phyloP scores from a whole-genome alignment of 2,329 filamentous ascomycete species.

The Aspergillus alliaceus region DNA sequence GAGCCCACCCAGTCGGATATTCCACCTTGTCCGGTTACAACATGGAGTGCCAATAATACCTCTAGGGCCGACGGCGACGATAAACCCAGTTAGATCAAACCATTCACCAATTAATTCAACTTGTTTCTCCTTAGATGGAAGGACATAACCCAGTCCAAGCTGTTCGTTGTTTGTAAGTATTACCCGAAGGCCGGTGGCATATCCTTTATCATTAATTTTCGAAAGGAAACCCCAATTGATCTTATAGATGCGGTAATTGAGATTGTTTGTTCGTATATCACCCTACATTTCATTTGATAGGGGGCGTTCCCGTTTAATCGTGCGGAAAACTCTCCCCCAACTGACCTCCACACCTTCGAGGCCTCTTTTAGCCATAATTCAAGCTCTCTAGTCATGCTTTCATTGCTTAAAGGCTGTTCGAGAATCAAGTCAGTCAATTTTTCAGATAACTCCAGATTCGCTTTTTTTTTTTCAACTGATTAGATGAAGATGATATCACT shows the following conservation, averaged over 20 bases:
- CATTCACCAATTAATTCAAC: not conserved
- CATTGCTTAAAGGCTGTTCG: constrained; percentile 1
- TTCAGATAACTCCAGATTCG: constrained; percentile 16
- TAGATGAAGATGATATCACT: not conserved
- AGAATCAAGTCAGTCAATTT: constrained; percentile 14
- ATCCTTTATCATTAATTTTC: constrained; percentile 9
- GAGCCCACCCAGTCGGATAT: constrained; percentile 18
- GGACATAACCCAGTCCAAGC: not conserved
- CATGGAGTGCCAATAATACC: constrained; percentile 20
- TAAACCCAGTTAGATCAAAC: constrained; percentile 13
- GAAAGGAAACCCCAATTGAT: constrained; percentile 14
- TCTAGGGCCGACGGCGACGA: constrained; percentile 13
- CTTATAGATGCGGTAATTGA: constrained; percentile 7
- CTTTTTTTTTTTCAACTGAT: constrained; percentile 13
- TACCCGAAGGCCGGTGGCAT: constrained; percentile 10
- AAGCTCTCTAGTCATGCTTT: not conserved
- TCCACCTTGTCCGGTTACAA: constrained; percentile 10
- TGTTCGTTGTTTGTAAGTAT: not conserved
- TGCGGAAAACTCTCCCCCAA: constrained; percentile 10
- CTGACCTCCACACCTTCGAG: constrained; percentile 5
- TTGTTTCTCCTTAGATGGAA: not conserved
- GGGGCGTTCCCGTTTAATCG: not conserved
- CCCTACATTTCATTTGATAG: constrained; percentile 9
- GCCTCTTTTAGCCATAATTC: not conserved
- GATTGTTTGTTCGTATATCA: constrained; percentile 12